These are phyloP conservation scores for Medicago lupulina DNA, from an alignment of 306 rosid genomes.

Conservation along the genomic window DNA sequence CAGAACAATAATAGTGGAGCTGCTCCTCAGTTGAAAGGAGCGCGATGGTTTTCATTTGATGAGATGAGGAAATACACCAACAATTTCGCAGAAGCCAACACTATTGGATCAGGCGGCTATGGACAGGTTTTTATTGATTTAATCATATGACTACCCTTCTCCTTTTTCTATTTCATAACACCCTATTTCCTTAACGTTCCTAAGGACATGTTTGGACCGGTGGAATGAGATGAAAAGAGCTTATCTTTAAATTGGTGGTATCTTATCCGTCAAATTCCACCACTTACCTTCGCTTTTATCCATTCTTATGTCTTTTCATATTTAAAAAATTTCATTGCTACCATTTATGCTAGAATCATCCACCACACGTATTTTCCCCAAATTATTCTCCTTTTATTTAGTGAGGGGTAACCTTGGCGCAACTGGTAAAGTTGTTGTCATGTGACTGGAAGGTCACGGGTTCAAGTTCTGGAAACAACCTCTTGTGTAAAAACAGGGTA, in stretches of 20 bases:
- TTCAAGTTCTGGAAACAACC: no score
- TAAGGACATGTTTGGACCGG: neutral
- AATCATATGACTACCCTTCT: slow-evolving; percentile 15
- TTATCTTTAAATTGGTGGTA: neutral
- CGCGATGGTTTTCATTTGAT: slow-evolving; percentile 71
- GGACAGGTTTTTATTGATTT: slow-evolving; percentile 61
- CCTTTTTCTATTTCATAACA: neutral
- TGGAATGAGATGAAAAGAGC: neutral
- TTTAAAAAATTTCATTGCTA: slow-evolving; percentile 20
- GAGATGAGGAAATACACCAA: slow-evolving; percentile 68
- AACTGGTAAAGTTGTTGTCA: no score
- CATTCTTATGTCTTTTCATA: slow-evolving; percentile 13
- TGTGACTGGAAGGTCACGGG: no score
- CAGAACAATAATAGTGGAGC: slow-evolving; percentile 51
- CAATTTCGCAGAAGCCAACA: slow-evolving; percentile 54
- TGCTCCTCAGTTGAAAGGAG: slow-evolving; percentile 72
- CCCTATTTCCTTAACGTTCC: slow-evolving; percentile 8
- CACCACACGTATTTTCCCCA: neutral
- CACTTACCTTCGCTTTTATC: neutral
- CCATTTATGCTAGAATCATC: slow-evolving; percentile 24
- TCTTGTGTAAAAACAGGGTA: no score
- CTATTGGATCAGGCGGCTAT: slow-evolving; percentile 75
- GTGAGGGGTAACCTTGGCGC: no score
- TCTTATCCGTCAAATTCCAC: neutral
- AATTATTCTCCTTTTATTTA: slow-evolving; percentile 21